phyloP scores from a whole-genome alignment of 306 rosid genomes.

The Echinosophora koreensis region DNA sequence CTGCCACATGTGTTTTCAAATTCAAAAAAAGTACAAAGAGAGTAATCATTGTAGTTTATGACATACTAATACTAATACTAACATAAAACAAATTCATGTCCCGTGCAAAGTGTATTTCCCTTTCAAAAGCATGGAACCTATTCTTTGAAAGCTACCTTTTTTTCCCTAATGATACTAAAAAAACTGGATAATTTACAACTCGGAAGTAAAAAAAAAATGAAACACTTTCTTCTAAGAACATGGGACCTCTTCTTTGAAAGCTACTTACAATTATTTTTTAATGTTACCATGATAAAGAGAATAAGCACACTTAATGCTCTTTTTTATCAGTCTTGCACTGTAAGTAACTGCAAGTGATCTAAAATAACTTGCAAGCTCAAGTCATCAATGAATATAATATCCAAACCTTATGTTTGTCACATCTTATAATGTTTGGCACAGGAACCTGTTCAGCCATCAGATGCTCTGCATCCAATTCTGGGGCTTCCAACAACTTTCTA shows the following conservation, averaged over 20 bases:
- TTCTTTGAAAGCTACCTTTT: too few species aligned
- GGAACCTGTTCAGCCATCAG: constrained; percentile 75
- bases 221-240: constrained; percentile 36
- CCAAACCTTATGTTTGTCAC: constrained; percentile 92
- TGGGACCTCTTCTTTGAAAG: constrained; percentile 43
- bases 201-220: constrained; percentile 2
- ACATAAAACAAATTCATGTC: too few species aligned
- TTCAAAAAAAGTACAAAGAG: too few species aligned
- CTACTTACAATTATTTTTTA: constrained; percentile 49
- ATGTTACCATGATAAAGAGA: constrained; percentile 25
- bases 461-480: constrained; percentile 82
- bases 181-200: constrained; percentile 49
- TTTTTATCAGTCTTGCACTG: constrained; percentile 77
- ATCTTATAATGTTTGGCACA: constrained; percentile 74
- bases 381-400: constrained; percentile 85
- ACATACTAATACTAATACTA: too few species aligned
- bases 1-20: too few species aligned
- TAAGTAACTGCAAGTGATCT: constrained; percentile 84
- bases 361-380: constrained; percentile 88
- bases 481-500: constrained; percentile 85
- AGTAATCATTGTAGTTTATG: too few species aligned
- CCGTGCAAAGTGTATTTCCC: too few species aligned
- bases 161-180: constrained; percentile 33
- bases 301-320: constrained; percentile 33
- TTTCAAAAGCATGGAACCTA: too few species aligned